These are phyloP conservation scores for Coemansia sp. DNA, from an alignment of 192 early-diverging fungal genomes.

Conservation along the genomic window DNA sequence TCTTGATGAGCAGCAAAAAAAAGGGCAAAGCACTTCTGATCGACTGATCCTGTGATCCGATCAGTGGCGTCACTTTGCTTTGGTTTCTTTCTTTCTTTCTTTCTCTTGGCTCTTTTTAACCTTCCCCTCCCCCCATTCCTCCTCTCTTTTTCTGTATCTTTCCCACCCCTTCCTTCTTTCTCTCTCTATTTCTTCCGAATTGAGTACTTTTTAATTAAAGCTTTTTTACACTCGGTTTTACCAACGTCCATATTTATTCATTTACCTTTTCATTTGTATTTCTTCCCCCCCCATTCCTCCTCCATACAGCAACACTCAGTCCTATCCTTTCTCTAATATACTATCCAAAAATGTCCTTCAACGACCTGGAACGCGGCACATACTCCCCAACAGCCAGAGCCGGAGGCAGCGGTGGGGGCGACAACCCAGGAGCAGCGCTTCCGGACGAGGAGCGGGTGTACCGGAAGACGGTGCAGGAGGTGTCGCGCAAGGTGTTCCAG, in stretches of 20 bases:
- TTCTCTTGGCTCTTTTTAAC: neutral
- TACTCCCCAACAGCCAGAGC: constrained; percentile 17
- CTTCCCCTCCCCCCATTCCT: neutral
- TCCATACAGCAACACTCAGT: neutral
- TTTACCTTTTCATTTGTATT: no score
- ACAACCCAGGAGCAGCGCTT: neutral
- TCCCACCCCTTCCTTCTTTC: constrained; percentile 5
- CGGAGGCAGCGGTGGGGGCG: neutral
- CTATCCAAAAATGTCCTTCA: constrained; percentile 60
- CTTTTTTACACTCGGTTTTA: no score
- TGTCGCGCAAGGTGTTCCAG: constrained; percentile 82
- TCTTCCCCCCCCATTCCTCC: no score
- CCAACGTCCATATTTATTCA: no score
- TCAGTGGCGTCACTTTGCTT: no score
- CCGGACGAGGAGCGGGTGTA: constrained; percentile 56
- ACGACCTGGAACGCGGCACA: constrained; percentile 61
- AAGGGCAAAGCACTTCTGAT: no score
- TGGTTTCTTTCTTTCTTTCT: no score
- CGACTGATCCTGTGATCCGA: no score
- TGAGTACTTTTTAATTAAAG: neutral
- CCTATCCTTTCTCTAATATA: neutral
- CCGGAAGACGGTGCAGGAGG: constrained; percentile 59
- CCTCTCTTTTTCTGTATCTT: neutral
- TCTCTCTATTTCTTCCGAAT: neutral
- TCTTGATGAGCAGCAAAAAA: neutral